phyloP scores from a whole-genome alignment of 768 basidiomycete genomes.

The Chalciporus pseudorubinellus region DNA sequence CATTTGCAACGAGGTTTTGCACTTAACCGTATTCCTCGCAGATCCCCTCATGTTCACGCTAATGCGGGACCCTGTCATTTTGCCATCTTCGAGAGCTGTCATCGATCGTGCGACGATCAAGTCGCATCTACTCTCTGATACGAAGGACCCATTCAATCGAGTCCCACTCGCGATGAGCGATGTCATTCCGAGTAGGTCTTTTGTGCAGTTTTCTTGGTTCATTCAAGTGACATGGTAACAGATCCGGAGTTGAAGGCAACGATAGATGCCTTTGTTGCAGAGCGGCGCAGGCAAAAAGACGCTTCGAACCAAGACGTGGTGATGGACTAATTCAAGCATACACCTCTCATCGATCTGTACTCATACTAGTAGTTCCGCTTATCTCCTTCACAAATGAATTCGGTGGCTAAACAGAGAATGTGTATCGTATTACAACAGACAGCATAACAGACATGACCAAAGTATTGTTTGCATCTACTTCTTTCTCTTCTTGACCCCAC shows the following conservation, averaged over 20 bases:
- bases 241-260: slow-evolving; percentile 69
- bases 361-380: not conserved
- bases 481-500: slow-evolving; percentile 33
- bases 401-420: not conserved
- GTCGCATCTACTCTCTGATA: slow-evolving; percentile 86
- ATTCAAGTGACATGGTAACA: slow-evolving; percentile 23
- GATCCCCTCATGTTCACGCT: slow-evolving; percentile 89
- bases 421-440: not conserved
- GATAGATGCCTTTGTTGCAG: slow-evolving; percentile 69
- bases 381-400: slow-evolving; percentile 5
- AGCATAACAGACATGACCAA: not conserved
- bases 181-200: slow-evolving; percentile 65
- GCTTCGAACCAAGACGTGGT: slow-evolving; percentile 25
- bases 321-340: slow-evolving; percentile 19
- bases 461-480: slow-evolving; percentile 20
- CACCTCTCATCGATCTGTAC: slow-evolving; percentile 5
- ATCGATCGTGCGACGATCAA: slow-evolving; percentile 94
- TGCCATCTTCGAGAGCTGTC: slow-evolving; percentile 78
- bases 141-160: slow-evolving; percentile 95
- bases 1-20: not conserved
- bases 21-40: slow-evolving; percentile 27
- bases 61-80: slow-evolving; percentile 92
- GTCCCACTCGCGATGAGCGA: slow-evolving; percentile 76
- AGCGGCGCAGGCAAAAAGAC: slow-evolving; percentile 45
- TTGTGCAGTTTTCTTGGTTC: not conserved